Evolutionary conservation across 495 filamentous ascomycete species (phyloP), one percentile per base, ranked within the genome.

Genomic region (Halenospora varia): DNA sequence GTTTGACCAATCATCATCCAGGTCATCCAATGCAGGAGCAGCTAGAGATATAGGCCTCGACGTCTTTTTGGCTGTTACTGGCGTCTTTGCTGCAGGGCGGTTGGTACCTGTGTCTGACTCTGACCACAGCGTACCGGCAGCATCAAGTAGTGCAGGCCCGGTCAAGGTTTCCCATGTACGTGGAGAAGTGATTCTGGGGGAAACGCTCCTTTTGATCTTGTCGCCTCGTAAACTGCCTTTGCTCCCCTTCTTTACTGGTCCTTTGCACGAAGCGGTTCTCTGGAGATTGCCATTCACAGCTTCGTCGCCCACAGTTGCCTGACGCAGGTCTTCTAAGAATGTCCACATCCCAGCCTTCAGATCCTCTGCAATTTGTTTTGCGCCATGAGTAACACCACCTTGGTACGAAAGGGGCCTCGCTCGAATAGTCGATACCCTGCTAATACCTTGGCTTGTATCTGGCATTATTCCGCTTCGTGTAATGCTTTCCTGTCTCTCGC

Each of bases 261-360:
- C 53, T 49, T 74, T 48, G 64, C 62, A 24, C 67, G 70, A n/a
- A 4, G 40, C 41, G 68, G 75, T 56, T 70, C 75, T 65, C 62
- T 71, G 51, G 22, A 72, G 74, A 17, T 75, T 78, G 40, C 80
- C 85, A 53, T 76, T 83, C 56, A 90, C 83, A 10, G 82, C 88
- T 70, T 97, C 94, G 25, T 97, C 94, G 40, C 93, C 94, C 11
- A 97, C 89, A 2, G 94, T 96, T 13, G 90, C 94, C 72, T 98
- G 94, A 60, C 91, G 79, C 23, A 98, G 80, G 70, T 97, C 94
- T 66, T 97, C 94, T 59, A 97, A 80, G 69, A 97, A 98, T 13
- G 90, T 96, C 90, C 90, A 94, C n/a, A 97, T 74, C 0, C 94
- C 94, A 41, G 92, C 84, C 60, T 86, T 86, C 64, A 98, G 81